Percentiles rank a stretch among this genome's conserved stretches.
Conservation (phyloP, 495 filamentous ascomycete species). For the Astrocystis sublimbata region DNA sequence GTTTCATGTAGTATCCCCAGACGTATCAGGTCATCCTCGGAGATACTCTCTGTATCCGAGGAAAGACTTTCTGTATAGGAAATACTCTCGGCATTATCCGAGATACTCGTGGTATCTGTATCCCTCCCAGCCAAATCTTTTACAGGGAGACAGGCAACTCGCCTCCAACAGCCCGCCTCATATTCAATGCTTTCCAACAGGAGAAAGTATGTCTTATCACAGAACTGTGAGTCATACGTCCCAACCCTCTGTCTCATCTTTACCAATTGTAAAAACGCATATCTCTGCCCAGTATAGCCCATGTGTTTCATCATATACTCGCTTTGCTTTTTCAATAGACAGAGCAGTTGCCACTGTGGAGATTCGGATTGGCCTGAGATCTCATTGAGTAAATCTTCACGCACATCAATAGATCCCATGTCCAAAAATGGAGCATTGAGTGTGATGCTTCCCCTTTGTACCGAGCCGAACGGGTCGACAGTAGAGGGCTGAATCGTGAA, state of each 20-base stretch:
- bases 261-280: constrained; percentile 24
- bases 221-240: background rate
- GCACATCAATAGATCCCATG: constrained; percentile 14
- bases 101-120: no score
- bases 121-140: no score
- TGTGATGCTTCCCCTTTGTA: constrained; percentile 23
- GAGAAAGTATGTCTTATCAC: constrained; percentile 10
- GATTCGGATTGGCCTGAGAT: constrained; percentile 11
- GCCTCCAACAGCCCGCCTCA: constrained; percentile 7
- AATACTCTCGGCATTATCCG: no score
- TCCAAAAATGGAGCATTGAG: constrained; percentile 22
- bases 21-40: no score
- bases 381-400: no score
- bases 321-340: constrained; percentile 8
- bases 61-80: no score
- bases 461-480: constrained; percentile 25
- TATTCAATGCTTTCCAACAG: constrained; percentile 14
- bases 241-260: constrained; percentile 4
- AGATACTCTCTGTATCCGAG: no score
- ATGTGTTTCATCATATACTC: constrained; percentile 25
- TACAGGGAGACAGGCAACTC: constrained; percentile 8
- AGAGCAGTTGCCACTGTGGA: background rate
- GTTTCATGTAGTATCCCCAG: no score
- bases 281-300: constrained; percentile 21
- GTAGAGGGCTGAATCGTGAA: constrained; percentile 18